These are phyloP conservation scores for Beauveria australis DNA, from an alignment of 2,329 filamentous ascomycete genomes.

Conservation along the genomic window DNA sequence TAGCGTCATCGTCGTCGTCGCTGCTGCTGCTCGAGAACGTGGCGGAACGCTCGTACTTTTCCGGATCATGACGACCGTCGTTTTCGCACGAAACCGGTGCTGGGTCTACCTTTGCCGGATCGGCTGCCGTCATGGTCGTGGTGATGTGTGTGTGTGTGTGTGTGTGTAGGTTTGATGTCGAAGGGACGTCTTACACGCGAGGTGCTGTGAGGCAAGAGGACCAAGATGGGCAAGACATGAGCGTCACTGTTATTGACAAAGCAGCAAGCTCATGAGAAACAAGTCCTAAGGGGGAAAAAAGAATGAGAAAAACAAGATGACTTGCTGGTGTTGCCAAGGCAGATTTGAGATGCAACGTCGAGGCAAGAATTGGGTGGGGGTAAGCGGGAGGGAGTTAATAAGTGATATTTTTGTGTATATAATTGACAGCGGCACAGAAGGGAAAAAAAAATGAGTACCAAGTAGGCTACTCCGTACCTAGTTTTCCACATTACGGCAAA, in stretches of 20 bases:
- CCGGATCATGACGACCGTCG: not conserved
- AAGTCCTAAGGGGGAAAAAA: not conserved
- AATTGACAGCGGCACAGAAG: not conserved
- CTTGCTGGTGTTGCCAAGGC: not conserved
- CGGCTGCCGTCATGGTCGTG: not conserved
- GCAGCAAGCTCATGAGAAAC: too few relatives aligned
- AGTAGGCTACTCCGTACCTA: not conserved
- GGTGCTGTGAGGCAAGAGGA: not conserved
- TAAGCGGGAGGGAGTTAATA: not conserved
- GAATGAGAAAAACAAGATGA: not conserved
- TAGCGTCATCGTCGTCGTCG: not conserved
- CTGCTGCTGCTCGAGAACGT: not conserved
- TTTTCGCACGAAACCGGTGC: not conserved
- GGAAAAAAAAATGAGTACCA: not conserved
- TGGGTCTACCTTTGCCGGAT: not conserved
- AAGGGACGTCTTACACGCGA: not conserved
- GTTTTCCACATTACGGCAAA: not conserved
- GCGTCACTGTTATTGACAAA: not conserved
- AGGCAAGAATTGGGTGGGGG: not conserved
- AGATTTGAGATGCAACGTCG: not conserved
- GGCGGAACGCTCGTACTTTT: conserved; percentile 2
- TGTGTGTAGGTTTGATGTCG: too few relatives aligned
- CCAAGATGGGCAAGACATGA: not conserved
- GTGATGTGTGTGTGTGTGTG: not conserved
- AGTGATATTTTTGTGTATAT: not conserved